Conservation (phyloP, 805 yeast species). For the Lachancea meyersii region DNA sequence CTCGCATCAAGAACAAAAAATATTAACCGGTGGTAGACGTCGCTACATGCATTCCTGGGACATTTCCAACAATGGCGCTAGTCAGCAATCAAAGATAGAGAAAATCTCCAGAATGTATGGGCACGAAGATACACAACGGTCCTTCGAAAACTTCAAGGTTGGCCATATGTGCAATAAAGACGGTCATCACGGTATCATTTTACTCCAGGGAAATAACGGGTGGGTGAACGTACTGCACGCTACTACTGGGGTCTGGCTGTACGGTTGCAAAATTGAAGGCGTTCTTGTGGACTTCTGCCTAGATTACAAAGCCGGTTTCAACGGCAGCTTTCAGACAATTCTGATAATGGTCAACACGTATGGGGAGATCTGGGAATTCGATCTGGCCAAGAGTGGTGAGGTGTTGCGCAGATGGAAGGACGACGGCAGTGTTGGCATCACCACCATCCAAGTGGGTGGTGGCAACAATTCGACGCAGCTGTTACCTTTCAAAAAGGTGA, state of each 20-base stretch:
- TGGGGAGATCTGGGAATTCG: constrained; percentile 91
- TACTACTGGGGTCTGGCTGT: constrained; percentile 75
- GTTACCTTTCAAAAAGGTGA: constrained; percentile 22
- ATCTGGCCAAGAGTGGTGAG: constrained; percentile 40
- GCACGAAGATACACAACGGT: constrained; percentile 74
- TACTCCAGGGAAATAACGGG: constrained; percentile 78
- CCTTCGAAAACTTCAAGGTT: constrained; percentile 79
- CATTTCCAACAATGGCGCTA: constrained; percentile 37
- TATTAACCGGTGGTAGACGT: constrained; percentile 88
- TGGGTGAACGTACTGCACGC: constrained; percentile 83
- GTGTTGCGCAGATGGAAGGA: constrained; percentile 74
- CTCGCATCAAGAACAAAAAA: constrained; percentile 33
- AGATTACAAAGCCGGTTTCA: constrained; percentile 29
- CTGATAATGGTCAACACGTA: constrained; percentile 60
- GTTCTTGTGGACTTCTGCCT: constrained; percentile 63
- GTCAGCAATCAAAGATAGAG: constrained; percentile 46
- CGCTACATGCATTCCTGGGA: constrained; percentile 91
- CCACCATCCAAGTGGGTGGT: constrained; percentile 70
- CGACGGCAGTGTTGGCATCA: constrained; percentile 77
- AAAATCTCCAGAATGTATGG: constrained; percentile 89
- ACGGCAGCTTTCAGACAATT: constrained; percentile 26
- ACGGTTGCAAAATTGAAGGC: constrained; percentile 87
- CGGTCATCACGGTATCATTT: constrained; percentile 54
- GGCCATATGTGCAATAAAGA: constrained; percentile 39
- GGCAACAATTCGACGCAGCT: constrained; percentile 29